These are phyloP conservation scores for Cercospora janseana DNA, from an alignment of 2,329 filamentous ascomycete genomes.

Conservation along the genomic window DNA sequence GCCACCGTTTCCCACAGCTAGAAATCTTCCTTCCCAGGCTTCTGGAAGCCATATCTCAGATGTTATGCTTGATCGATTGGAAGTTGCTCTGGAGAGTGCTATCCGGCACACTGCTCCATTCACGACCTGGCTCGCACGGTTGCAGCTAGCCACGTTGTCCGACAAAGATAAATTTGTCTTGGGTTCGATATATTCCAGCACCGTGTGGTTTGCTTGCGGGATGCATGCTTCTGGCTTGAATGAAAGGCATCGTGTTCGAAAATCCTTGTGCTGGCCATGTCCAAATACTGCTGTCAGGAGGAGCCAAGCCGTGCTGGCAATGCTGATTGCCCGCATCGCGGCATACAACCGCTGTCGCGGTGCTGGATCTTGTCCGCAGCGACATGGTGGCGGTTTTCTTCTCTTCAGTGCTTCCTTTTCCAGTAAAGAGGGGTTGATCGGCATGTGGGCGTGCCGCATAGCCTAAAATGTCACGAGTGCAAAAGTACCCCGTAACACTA, in stretches of 20 bases:
- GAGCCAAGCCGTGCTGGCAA: no score
- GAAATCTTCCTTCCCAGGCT: background rate
- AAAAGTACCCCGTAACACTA: no score
- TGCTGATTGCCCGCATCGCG: no score
- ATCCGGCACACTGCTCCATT: background rate
- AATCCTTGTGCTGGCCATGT: constrained; percentile 1
- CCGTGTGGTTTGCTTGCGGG: background rate
- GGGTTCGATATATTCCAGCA: background rate
- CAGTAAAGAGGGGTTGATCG: no score
- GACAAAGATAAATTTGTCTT: background rate
- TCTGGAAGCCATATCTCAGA: background rate
- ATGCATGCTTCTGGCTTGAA: background rate
- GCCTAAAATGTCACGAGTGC: no score
- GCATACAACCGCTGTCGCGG: no score
- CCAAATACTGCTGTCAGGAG: no score
- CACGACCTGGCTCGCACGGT: background rate
- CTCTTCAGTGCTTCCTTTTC: no score
- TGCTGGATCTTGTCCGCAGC: no score
- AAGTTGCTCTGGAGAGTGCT: constrained; percentile 1
- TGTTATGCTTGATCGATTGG: background rate
- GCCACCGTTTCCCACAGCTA: background rate
- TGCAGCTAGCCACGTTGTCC: background rate
- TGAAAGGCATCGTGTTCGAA: constrained; percentile 33
- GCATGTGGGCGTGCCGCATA: no score
- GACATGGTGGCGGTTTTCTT: no score